Percentiles rank a stretch among this genome's conserved stretches.
Evolutionary conservation across 345 rosid genomes (phyloP).

Genomic region (Gossypium bickii): DNA sequence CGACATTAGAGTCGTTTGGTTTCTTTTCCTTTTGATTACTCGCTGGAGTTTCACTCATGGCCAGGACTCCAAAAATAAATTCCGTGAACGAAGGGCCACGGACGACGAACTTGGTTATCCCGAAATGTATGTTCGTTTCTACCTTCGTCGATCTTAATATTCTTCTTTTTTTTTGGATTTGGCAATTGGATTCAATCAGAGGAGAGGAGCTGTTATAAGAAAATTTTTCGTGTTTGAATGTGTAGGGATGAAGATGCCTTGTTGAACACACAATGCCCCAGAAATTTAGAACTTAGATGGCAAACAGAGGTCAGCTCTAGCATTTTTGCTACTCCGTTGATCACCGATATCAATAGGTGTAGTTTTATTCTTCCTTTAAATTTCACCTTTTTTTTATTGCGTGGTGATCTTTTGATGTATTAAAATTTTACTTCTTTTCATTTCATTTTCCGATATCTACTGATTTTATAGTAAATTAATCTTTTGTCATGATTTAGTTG

Average conservation of each 20-base stretch:
- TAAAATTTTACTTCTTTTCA: background rate
- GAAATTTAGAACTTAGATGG: conserved; percentile 92
- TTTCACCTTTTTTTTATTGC: background rate
- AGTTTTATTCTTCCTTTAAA: background rate
- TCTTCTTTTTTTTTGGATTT: background rate
- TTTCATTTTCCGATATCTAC: background rate
- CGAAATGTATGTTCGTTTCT: conserved; percentile 44
- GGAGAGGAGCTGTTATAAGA: background rate
- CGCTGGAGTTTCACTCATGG: conserved; percentile 27
- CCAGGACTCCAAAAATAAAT: conserved; percentile 55
- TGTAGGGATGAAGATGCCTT: conserved; percentile 82
- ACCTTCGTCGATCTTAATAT: background rate
- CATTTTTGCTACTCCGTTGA: conserved; percentile 84
- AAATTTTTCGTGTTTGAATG: background rate
- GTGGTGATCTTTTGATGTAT: background rate
- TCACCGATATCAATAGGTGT: conserved; percentile 94
- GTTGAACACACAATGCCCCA: conserved; percentile 90
- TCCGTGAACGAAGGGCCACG: conserved; percentile 72
- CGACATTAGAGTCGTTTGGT: conserved; percentile 31
- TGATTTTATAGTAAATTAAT: background rate
- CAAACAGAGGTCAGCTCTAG: conserved; percentile 98
- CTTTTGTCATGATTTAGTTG: background rate
- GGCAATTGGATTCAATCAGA: conserved; percentile 10
- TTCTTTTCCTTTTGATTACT: conserved; percentile 35
- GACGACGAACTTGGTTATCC: conserved; percentile 79